Base-by-base conservation (phyloP, 169 alveolate genomes). In the Plasmodium cynomolgi region DNA sequence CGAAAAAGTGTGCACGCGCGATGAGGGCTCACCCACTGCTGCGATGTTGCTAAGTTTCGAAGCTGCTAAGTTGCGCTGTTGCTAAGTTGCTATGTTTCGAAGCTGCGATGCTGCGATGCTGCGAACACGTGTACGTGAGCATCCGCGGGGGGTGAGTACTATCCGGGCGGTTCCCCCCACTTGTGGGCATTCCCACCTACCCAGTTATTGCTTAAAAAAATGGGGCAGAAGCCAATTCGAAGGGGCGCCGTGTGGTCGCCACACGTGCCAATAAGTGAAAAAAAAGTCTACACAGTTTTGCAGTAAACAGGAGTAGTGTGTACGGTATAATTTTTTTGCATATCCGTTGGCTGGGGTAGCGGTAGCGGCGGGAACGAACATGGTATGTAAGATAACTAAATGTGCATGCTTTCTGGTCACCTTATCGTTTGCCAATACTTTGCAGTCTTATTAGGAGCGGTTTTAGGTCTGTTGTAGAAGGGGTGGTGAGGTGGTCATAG, bases 401-500 rank as follows among this genome's bases (percentile, higher is more conserved):
- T 6, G 37, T 68, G n/a, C 39, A 47, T 23, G 47, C 44, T 74
- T 50, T 72, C 8, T 41, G 75, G 44, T 75, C 26, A 84, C 62
- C 71, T 20, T 75, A 17, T 31, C 47, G 34, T 58, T 75, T 74
- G 39, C 72, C 72, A 75, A 85, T 85, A 26, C 80, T 56, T 34
- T 85, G 84, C 81, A 85, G 17, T 31, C 93, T 37, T 75, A 85
- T 85, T 85, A 85, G 68, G 44, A 85, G 56, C 41, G 93, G 93
- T 79, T 79, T 85, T 77, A 85, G 68, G 31, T 85, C 93, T 85
- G 83, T 79, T 20, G 44, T 72, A 23, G 50, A 68, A 68, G 37
- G 37, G 37, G n/a, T 23, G 77, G 37, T 68, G 37, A 1, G 37
- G 37, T 9, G 31, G 37, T 68, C 9, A 68, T 13, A 68, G 7